These are phyloP conservation scores for Bipolaris oryzae DNA, from an alignment of 2,329 filamentous ascomycete genomes.

Conservation along the genomic window DNA sequence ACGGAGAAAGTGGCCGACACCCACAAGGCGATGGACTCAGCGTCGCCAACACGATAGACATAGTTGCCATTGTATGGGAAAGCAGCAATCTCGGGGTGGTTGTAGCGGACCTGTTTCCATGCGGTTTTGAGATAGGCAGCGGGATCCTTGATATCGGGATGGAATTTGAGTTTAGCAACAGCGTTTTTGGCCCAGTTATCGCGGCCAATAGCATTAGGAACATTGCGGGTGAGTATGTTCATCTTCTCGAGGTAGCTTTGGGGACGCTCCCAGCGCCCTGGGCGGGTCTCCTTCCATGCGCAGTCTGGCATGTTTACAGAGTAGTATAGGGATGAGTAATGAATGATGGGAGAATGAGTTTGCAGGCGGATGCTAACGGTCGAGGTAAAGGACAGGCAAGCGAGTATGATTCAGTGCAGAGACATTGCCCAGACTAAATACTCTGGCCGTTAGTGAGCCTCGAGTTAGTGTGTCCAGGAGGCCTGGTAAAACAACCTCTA, in stretches of 20 bases:
- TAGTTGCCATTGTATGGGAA: constrained; percentile 34
- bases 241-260: constrained; percentile 32
- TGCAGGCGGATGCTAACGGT: background rate
- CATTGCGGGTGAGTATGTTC: constrained; percentile 31
- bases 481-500: background rate
- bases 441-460: background rate
- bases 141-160: constrained; percentile 27
- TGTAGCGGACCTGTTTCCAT: constrained; percentile 38
- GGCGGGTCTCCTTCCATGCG: constrained; percentile 33
- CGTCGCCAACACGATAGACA: constrained; percentile 31
- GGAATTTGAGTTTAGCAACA: constrained; percentile 32
- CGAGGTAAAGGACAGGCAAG: no score
- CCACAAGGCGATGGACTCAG: constrained; percentile 28
- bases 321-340: background rate
- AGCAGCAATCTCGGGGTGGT: constrained; percentile 33
- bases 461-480: background rate
- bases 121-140: constrained; percentile 23
- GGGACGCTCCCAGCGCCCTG: constrained; percentile 34
- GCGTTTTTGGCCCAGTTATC: constrained; percentile 37
- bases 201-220: constrained; percentile 31
- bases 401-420: background rate
- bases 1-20: constrained; percentile 33
- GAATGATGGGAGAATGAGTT: background rate
- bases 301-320: constrained; percentile 8
- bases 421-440: background rate